These are phyloP conservation scores for Albizia julibrissin DNA, from an alignment of 306 rosid genomes.

Conservation along the genomic window DNA sequence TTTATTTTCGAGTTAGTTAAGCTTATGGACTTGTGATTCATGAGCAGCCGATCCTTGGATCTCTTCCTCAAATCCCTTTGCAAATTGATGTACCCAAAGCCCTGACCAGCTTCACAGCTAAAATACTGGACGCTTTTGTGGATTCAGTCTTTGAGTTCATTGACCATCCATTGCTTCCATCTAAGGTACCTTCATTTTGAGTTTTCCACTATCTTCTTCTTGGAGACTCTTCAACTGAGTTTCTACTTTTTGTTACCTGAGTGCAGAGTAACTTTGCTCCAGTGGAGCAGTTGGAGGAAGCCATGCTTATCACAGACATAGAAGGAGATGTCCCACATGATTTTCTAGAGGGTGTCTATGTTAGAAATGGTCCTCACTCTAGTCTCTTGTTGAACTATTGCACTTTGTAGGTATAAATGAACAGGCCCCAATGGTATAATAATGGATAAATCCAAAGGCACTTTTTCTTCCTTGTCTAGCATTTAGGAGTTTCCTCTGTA, in stretches of 20 bases:
- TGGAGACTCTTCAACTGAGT: not conserved
- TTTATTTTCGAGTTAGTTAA: not conserved
- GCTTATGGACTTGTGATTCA: not conserved
- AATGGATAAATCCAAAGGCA: not conserved
- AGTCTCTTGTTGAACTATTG: not conserved
- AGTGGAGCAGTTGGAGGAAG: slow-evolving; percentile 48
- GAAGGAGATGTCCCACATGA: slow-evolving; percentile 50
- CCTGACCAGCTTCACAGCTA: slow-evolving; percentile 22
- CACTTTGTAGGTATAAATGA: not conserved
- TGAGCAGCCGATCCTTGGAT: slow-evolving; percentile 33
- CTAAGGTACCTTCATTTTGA: slow-evolving; percentile 31
- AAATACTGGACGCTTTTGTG: slow-evolving; percentile 50
- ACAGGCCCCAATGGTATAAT: not conserved
- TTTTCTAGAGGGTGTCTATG: slow-evolving; percentile 56
- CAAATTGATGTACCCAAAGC: slow-evolving; percentile 26
- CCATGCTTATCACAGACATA: slow-evolving; percentile 29
- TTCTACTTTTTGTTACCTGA: not conserved
- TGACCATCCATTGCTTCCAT: slow-evolving; percentile 50
- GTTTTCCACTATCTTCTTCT: not conserved
- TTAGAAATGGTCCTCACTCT: slow-evolving; percentile 50
- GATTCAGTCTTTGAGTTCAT: slow-evolving; percentile 50
- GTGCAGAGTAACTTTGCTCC: slow-evolving; percentile 49
- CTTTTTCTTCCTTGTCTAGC: not conserved
- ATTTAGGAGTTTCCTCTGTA: not conserved
- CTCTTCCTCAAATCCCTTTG: slow-evolving; percentile 22